These are phyloP conservation scores for Davidsoniella virescens DNA, from an alignment of 2,329 filamentous ascomycete species.

Conservation along the genomic window DNA sequence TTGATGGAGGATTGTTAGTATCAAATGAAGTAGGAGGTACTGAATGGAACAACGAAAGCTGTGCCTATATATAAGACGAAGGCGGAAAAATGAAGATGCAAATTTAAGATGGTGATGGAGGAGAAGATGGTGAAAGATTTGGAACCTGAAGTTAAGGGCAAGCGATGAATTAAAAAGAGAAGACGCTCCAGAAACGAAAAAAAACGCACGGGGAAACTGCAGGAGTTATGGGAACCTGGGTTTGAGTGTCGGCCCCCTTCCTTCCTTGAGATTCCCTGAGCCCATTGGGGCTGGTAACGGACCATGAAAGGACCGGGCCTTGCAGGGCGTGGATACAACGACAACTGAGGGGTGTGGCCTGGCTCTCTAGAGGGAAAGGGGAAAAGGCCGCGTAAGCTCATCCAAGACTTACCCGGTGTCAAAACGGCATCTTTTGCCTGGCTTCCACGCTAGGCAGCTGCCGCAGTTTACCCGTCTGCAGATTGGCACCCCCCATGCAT, in stretches of 20 bases:
- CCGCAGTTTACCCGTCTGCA: not conserved
- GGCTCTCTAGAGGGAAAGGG: slow-evolving; percentile 2
- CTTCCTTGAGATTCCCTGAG: slow-evolving; percentile 1
- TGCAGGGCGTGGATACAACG: slow-evolving; percentile 2
- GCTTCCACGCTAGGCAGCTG: too few relatives aligned
- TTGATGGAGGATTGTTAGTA: not conserved
- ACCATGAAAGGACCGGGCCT: not conserved
- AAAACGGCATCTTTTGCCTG: too few relatives aligned
- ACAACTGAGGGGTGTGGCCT: not conserved
- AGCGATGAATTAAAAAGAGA: slow-evolving; percentile 6
- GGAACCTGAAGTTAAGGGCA: not conserved
- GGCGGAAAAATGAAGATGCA: not conserved
- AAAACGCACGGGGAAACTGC: not conserved
- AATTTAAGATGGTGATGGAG: not conserved
- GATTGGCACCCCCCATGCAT: not conserved
- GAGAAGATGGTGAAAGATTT: not conserved
- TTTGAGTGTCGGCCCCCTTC: slow-evolving; percentile 3
- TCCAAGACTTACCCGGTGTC: not conserved
- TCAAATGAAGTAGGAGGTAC: not conserved
- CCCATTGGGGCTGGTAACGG: not conserved
- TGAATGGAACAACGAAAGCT: not conserved
- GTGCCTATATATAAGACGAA: not conserved
- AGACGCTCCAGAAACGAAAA: not conserved
- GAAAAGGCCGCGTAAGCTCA: slow-evolving; percentile 12
- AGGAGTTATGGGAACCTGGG: not conserved